Percentiles rank a stretch among this genome's conserved stretches.
Evolutionary conservation across 2,329 filamentous ascomycete species (phyloP).

Genomic region (Dactylellina sp.): DNA sequence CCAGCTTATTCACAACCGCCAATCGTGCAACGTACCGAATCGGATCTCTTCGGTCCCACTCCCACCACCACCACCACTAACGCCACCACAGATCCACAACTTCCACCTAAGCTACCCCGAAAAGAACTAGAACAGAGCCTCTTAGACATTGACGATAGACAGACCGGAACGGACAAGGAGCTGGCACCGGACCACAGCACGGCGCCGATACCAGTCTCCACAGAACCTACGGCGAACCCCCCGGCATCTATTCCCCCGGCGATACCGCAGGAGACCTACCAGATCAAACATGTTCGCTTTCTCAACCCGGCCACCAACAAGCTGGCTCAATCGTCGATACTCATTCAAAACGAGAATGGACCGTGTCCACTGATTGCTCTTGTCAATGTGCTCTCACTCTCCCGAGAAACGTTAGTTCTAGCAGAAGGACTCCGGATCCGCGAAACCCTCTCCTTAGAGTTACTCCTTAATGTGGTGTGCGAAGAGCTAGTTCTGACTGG

Average conservation of each 20-base stretch:
- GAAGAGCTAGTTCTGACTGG: slow-evolving; percentile 89
- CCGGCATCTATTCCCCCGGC: slow-evolving; percentile 26
- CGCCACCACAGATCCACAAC: slow-evolving; percentile 5
- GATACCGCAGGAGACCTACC: slow-evolving; percentile 77
- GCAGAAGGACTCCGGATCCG: slow-evolving; percentile 80
- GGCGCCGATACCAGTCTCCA: slow-evolving; percentile 37
- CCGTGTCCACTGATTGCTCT: slow-evolving; percentile 92
- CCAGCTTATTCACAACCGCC: neutral
- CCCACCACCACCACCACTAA: neutral
- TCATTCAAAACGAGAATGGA: slow-evolving; percentile 93
- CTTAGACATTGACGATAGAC: slow-evolving; percentile 29
- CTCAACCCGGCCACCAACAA: slow-evolving; percentile 73
- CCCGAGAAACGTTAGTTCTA: slow-evolving; percentile 74
- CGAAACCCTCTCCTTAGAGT: slow-evolving; percentile 86
- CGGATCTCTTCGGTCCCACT: slow-evolving; percentile 27
- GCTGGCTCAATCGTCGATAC: slow-evolving; percentile 81
- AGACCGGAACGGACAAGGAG: slow-evolving; percentile 43
- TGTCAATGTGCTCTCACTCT: slow-evolving; percentile 89
- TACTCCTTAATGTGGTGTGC: slow-evolving; percentile 88
- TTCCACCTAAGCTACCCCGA: slow-evolving; percentile 30
- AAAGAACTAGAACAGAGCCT: slow-evolving; percentile 31
- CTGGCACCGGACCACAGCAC: slow-evolving; percentile 21
- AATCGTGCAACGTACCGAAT: slow-evolving; percentile 7
- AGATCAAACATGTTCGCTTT: slow-evolving; percentile 92
- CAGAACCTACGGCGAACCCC: slow-evolving; percentile 14